Evolutionary conservation across 208 protist genomes (phyloP), one percentile per base, ranked within the genome.

Genomic region (Vickermania spadyakhi): DNA sequence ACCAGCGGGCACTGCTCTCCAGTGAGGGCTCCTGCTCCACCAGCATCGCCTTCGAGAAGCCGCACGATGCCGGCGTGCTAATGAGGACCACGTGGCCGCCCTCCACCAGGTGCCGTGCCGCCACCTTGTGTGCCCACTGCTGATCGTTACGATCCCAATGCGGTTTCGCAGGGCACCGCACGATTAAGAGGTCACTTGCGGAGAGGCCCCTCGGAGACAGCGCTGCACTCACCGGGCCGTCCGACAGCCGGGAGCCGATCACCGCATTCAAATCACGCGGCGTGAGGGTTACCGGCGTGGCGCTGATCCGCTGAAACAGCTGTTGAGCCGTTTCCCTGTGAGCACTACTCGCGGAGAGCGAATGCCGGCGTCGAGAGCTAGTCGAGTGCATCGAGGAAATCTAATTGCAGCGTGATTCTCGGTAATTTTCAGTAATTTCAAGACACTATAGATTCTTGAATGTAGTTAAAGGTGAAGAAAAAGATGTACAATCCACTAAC

Each of bases 271-370:
- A 56, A 7, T 67, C 60, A 1, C 59, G 53, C 1, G 78, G 81
- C 2, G 76, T 52, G 21, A 89, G 68, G 22, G 71, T 49, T n/a
- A 79, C 78, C 1, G 67, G 77, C 4, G 62, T 68, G 3, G 82
- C 73, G 50, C 73, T 68, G 1, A 84, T 70, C 1, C 82, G 64
- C 58, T 78, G 75, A 5, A 89, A 55, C 1, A 89, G 62, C 11
- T 62, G 50, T 3, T 60, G 61, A 14, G 73, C 77, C 28, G 72
- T 83, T 66, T 83, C 78, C 14, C 77, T 5, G 25, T 22, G 31
- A 45, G 36, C 36, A 18, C 11, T 45, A 18, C 18, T 18, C 11
- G 7, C 36, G 36, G 36, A 18, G 36, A 45, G 36, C 36, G 36
- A n/a, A n/a, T n/a, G n/a, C n/a, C n/a, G n/a, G n/a, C n/a, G n/a